phyloP scores from a whole-genome alignment of 2,329 filamentous ascomycete species.

The Colletotrichum sansevieriae region DNA sequence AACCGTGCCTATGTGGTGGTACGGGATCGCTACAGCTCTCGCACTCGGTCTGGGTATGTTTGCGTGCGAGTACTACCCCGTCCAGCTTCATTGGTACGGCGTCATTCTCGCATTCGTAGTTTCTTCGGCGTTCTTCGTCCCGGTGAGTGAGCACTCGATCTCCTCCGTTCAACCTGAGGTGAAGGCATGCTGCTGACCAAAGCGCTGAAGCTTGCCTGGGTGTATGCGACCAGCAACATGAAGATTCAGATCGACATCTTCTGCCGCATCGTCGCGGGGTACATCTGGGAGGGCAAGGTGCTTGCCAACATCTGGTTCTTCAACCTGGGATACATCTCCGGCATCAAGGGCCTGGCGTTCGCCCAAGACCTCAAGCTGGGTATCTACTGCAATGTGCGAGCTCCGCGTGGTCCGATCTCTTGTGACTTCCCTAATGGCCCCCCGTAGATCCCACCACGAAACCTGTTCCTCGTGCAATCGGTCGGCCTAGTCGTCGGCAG shows the following conservation, averaged over 20 bases:
- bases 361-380: constrained; percentile 61
- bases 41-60: constrained; percentile 48
- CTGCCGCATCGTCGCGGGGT: constrained; percentile 59
- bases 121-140: constrained; percentile 48
- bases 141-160: constrained; percentile 40
- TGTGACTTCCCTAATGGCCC: neutral
- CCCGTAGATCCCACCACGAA: constrained; percentile 54
- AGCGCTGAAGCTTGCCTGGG: constrained; percentile 47
- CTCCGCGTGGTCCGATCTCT: rapidly evolving
- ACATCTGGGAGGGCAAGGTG: constrained; percentile 59
- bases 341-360: constrained; percentile 57
- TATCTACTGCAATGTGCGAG: constrained; percentile 52
- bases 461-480: constrained; percentile 58
- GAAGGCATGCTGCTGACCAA: neutral
- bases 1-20: constrained; percentile 47
- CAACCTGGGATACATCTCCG: constrained; percentile 55
- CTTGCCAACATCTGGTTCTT: constrained; percentile 56
- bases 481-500: constrained; percentile 58
- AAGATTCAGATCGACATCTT: constrained; percentile 60
- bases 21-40: constrained; percentile 40
- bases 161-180: constrained; percentile 52
- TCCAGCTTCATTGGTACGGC: constrained; percentile 51
- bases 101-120: constrained; percentile 47
- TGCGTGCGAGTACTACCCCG: constrained; percentile 49
- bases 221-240: constrained; percentile 57